Conservation (phyloP, 352 stramenopile species). For the Phytopythium ostracodes region DNA sequence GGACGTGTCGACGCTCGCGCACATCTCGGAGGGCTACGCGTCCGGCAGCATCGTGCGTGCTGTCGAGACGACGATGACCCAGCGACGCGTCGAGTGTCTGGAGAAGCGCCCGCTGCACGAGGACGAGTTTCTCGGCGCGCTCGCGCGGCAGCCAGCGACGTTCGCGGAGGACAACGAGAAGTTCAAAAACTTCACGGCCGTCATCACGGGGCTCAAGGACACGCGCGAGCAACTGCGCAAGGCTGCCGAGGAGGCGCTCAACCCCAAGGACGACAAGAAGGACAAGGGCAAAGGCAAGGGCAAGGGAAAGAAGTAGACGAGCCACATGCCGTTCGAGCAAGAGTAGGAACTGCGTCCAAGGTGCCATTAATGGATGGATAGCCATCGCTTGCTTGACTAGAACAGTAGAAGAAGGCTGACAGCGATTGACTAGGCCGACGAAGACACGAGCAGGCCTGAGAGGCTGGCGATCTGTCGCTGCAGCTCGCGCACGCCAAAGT, state of each 20-base stretch:
- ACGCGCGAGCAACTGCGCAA: constrained; percentile 66
- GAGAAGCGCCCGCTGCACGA: constrained; percentile 76
- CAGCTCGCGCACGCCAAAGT: constrained; percentile 71
- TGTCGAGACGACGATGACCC: constrained; percentile 78
- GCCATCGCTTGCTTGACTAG: background rate
- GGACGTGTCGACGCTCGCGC: constrained; percentile 86
- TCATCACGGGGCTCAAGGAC: constrained; percentile 72
- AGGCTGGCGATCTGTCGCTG: constrained; percentile 70
- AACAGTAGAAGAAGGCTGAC: too few species aligned
- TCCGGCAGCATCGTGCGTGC: constrained; percentile 77
- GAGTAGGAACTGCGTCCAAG: too few species aligned
- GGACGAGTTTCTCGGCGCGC: constrained; percentile 81
- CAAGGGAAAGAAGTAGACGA: constrained; percentile 59
- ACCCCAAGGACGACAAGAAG: constrained; percentile 68
- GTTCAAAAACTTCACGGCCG: constrained; percentile 71
- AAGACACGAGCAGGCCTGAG: constrained; percentile 36
- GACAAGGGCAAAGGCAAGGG: constrained; percentile 36
- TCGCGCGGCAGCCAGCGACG: constrained; percentile 61
- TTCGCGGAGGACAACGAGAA: constrained; percentile 72
- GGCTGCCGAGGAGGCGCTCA: constrained; percentile 47
- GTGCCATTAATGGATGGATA: background rate
- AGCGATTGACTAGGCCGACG: constrained; percentile 8
- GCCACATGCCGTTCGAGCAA: background rate
- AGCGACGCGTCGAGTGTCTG: constrained; percentile 69
- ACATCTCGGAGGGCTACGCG: constrained; percentile 91